phyloP scores from a whole-genome alignment of 2,329 filamentous ascomycete species.

The Microascus cirrosus region DNA sequence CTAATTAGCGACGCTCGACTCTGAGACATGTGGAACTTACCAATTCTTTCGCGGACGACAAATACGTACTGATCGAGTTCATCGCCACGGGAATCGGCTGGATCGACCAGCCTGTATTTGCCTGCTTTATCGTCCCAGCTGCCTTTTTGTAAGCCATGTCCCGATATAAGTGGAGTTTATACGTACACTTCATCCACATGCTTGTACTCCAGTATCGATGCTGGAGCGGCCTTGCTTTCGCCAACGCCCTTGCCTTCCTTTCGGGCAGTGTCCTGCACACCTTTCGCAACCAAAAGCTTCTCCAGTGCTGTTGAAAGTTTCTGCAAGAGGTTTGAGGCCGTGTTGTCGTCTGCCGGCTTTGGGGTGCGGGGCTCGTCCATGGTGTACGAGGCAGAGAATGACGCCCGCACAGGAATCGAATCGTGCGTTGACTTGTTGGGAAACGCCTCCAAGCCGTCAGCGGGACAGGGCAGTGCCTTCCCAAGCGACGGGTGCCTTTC shows the following conservation, averaged over 20 bases:
- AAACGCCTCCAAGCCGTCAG: not conserved
- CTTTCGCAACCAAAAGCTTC: not conserved
- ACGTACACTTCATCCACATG: not conserved
- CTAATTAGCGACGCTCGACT: not conserved
- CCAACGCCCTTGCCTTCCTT: not conserved
- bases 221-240: not conserved
- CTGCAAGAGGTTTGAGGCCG: not conserved
- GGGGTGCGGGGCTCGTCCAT: not conserved
- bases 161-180: not conserved
- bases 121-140: conserved; percentile 1
- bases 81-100: not conserved
- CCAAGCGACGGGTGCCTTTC: not conserved
- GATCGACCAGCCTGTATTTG: not conserved
- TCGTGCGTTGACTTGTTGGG: not conserved
- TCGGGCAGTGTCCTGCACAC: not conserved
- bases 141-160: not conserved
- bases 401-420: not conserved
- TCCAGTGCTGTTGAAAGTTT: not conserved
- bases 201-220: not conserved
- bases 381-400: not conserved
- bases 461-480: not conserved
- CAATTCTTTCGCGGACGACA: not conserved
- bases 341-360: not conserved
- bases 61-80: not conserved
- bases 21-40: not conserved